Conservation (phyloP, 2,329 filamentous ascomycete genomes). For the Pestalotiopsis fici region DNA sequence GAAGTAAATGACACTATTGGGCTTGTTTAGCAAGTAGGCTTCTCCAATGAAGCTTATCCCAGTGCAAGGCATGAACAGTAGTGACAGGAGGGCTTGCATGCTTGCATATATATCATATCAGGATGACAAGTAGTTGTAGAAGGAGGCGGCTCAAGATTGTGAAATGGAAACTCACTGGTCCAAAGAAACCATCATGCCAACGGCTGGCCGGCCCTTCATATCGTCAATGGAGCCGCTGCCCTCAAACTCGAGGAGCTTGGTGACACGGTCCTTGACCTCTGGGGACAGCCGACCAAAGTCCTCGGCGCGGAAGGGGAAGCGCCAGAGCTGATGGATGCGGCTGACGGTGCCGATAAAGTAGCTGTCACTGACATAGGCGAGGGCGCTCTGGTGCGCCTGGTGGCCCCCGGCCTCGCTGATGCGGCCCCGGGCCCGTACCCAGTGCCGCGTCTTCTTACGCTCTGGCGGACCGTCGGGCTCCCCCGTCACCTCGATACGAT, state of each 20-base stretch:
- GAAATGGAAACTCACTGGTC: conserved; percentile 56
- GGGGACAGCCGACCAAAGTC: conserved; percentile 53
- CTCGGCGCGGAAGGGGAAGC: conserved; percentile 60
- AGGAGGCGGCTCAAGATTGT: too few species aligned
- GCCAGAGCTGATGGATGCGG: conserved; percentile 78
- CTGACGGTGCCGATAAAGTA: conserved; percentile 92
- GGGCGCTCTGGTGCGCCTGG: conserved; percentile 79
- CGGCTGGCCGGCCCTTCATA: conserved; percentile 51
- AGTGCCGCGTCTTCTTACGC: conserved; percentile 68
- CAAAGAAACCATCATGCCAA: conserved; percentile 85
- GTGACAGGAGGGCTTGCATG: too few species aligned
- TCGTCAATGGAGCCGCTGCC: conserved; percentile 49
- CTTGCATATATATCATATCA: too few species aligned
- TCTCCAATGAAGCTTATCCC: too few species aligned
- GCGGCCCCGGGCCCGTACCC: conserved; percentile 73
- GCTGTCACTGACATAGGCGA: conserved; percentile 91
- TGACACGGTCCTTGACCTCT: conserved; percentile 37
- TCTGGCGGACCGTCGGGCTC: conserved; percentile 49
- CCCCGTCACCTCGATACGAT: conserved; percentile 40
- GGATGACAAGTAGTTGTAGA: too few species aligned
- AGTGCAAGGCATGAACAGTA: background rate
- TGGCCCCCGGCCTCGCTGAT: conserved; percentile 75
- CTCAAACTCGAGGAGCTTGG: conserved; percentile 41
- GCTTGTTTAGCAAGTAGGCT: background rate
- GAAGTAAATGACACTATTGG: conserved; percentile 61